Percentiles rank a stretch among this genome's conserved stretches.
phyloP scores from a whole-genome alignment of 2,329 filamentous ascomycete species.

The Fusarium sacchari region DNA sequence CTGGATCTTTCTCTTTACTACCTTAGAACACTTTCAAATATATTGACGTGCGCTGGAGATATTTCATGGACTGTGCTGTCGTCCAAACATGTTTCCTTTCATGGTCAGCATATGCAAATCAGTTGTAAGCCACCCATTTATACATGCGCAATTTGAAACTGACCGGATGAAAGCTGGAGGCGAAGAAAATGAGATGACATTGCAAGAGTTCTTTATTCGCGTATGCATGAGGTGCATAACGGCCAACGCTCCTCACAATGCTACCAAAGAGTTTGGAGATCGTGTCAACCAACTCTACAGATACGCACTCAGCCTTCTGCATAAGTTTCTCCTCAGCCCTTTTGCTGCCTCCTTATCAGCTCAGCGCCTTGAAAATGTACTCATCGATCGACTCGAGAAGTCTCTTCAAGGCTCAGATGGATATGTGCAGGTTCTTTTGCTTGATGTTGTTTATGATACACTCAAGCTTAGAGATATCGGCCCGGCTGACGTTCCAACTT shows the following conservation, averaged over 20 bases:
- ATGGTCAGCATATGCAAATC: conserved; percentile 48
- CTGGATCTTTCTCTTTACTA: conserved; percentile 83
- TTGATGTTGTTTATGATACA: conserved; percentile 80
- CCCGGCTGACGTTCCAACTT: conserved; percentile 53
- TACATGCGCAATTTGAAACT: conserved; percentile 13
- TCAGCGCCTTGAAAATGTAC: conserved; percentile 74
- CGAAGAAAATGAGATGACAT: conserved; percentile 64
- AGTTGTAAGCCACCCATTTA: conserved; percentile 56
- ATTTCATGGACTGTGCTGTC: conserved; percentile 77
- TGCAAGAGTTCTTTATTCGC: conserved; percentile 75
- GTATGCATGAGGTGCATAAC: conserved; percentile 71
- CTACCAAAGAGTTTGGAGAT: conserved; percentile 42
- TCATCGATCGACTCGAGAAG: conserved; percentile 74
- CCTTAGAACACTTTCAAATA: conserved; percentile 76
- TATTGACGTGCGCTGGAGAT: conserved; percentile 73
- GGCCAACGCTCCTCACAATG: conserved; percentile 32
- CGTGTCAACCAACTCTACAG: conserved; percentile 75
- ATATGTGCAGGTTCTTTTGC: conserved; percentile 78
- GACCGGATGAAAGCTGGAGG: conserved; percentile 54
- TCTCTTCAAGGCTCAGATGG: conserved; percentile 71
- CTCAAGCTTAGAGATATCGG: conserved; percentile 70
- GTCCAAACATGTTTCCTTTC: conserved; percentile 59
- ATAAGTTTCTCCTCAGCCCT: conserved; percentile 73
- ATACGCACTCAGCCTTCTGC: conserved; percentile 74
- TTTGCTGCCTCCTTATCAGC: conserved; percentile 67